Evolutionary conservation across 1,139 yeast genomes (phyloP).

Genomic region (Saccharomyces pastorianus): DNA sequence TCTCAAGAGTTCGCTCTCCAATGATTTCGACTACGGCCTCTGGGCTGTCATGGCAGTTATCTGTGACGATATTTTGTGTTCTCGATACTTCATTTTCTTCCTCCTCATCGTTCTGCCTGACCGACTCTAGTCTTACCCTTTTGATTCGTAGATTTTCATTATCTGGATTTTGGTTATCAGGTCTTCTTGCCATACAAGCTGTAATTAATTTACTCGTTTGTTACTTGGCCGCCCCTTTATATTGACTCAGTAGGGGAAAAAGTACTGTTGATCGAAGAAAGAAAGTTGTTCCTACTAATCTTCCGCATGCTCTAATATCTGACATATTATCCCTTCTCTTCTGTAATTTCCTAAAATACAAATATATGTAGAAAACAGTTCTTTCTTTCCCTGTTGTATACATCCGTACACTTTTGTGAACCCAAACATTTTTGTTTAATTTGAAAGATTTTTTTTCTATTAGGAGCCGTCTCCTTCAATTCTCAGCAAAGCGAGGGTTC

Average conservation of each 20-base stretch:
- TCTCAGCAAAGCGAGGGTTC: not conserved
- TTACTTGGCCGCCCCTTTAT: not conserved
- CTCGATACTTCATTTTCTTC: not conserved
- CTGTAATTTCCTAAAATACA: not conserved
- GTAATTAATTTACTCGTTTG: not conserved
- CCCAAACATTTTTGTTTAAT: not conserved
- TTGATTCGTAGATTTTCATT: not conserved
- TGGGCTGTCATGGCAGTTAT: not conserved
- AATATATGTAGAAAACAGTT: not conserved
- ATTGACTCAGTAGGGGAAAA: not conserved
- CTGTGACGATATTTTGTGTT: not conserved
- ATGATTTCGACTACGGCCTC: not conserved
- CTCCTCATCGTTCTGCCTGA: not conserved
- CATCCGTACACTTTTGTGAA: not conserved
- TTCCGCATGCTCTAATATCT: not conserved
- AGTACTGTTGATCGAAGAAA: not conserved
- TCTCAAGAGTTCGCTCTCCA: not conserved
- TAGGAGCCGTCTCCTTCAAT: not conserved
- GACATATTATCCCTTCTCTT: not conserved
- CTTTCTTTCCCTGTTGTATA: not conserved
- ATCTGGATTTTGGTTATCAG: conserved; percentile 3
- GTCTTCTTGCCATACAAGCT: not conserved
- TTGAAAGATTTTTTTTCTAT: not conserved
- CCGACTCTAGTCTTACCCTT: not conserved
- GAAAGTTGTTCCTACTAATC: not conserved